These are phyloP conservation scores for Chloridella minuta DNA, from an alignment of 352 stramenopile genomes.

Conservation along the genomic window DNA sequence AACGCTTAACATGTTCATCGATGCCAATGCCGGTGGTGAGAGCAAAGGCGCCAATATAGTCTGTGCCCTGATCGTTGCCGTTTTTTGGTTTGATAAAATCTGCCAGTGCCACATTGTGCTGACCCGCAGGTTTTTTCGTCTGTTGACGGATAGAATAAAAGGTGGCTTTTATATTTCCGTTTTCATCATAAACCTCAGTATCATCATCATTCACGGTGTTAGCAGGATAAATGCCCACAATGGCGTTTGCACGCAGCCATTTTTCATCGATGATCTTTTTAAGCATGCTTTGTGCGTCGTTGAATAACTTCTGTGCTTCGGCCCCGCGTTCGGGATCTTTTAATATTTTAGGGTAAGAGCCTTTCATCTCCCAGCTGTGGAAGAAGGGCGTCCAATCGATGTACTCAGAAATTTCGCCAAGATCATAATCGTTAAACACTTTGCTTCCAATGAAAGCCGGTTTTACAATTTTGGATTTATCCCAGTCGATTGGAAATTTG, in stretches of 20 bases:
- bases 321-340: constrained; percentile 60
- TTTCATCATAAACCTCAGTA: constrained; percentile 50
- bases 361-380: constrained; percentile 75
- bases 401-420: constrained; percentile 37
- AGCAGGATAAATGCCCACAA: constrained; percentile 67
- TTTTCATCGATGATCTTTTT: constrained; percentile 64
- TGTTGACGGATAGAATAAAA: constrained; percentile 63
- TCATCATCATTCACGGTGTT: constrained; percentile 57
- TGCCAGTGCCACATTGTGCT: constrained; percentile 57
- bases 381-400: constrained; percentile 98
- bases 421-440: not conserved
- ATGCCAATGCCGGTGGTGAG: constrained; percentile 66
- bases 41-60: constrained; percentile 70
- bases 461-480: not conserved
- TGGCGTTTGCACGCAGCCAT: constrained; percentile 46
- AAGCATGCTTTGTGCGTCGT: constrained; percentile 65
- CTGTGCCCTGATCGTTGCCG: constrained; percentile 31
- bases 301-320: constrained; percentile 76
- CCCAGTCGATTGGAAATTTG: not conserved
- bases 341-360: constrained; percentile 91
- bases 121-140: constrained; percentile 69
- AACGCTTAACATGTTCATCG: constrained; percentile 54
- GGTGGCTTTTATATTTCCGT: not conserved
- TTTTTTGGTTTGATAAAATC: constrained; percentile 66
- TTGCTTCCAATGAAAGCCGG: not conserved